Conservation (phyloP, 495 filamentous ascomycete genomes). For the Penicillium coffeae region DNA sequence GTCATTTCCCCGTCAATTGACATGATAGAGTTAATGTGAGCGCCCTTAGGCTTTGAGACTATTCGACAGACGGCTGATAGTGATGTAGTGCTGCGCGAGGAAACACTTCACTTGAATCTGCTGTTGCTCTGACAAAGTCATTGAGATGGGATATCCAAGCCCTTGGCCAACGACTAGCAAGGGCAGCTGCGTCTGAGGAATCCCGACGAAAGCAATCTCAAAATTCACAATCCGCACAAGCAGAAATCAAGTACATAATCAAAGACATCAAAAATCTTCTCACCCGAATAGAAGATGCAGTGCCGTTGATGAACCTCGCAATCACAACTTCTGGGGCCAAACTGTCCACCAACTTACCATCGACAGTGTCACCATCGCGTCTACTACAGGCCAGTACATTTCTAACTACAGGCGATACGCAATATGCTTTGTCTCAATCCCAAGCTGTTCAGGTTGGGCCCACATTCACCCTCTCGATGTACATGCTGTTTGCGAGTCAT, state of each 20-base stretch:
- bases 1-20: constrained; percentile 92
- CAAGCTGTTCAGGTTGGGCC: constrained; percentile 81
- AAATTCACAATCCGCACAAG: constrained; percentile 44
- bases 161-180: constrained; percentile 71
- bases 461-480: constrained; percentile 82
- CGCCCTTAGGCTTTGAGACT: constrained; percentile 1
- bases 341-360: constrained; percentile 70
- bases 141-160: constrained; percentile 85
- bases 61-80: constrained; percentile 1
- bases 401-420: constrained; percentile 80
- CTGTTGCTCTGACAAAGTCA: constrained; percentile 77
- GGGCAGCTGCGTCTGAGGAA: constrained; percentile 66
- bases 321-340: constrained; percentile 93
- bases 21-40: constrained; percentile 86
- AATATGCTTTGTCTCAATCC: constrained; percentile 64
- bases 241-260: constrained; percentile 67
- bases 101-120: constrained; percentile 91
- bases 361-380: constrained; percentile 85
- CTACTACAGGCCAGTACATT: constrained; percentile 92
- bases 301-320: constrained; percentile 89
- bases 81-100: constrained; percentile 72
- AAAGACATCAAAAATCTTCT: constrained; percentile 74
- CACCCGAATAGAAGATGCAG: constrained; percentile 80
- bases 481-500: constrained; percentile 94
- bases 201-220: constrained; percentile 45